Evolutionary conservation across 768 basidiomycete species (phyloP).

Genomic region (Clavulina sp.): DNA sequence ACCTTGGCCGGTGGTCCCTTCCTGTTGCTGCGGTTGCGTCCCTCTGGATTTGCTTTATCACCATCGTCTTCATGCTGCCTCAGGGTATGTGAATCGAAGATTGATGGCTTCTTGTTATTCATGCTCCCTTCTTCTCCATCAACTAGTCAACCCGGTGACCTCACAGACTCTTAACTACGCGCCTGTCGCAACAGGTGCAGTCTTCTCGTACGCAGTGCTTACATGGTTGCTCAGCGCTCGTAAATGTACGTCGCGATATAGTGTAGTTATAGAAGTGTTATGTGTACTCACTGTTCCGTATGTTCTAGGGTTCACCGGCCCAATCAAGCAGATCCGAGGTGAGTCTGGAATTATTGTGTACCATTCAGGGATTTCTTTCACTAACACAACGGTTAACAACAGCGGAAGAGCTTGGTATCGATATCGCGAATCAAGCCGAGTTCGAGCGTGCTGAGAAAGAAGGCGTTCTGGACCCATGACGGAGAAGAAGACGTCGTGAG

Average conservation of each 20-base stretch:
- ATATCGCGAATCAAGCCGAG: conserved; percentile 27
- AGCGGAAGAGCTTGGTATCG: conserved; percentile 35
- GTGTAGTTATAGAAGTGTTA: too few relatives aligned
- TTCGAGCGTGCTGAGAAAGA: conserved; percentile 13
- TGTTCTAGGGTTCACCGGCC: conserved; percentile 60
- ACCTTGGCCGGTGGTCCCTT: conserved; percentile 45
- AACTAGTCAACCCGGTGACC: conserved; percentile 50
- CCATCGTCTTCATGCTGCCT: conserved; percentile 57
- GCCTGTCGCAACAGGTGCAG: conserved; percentile 59
- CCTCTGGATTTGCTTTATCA: conserved; percentile 55
- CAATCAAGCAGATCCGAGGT: conserved; percentile 48
- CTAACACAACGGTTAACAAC: background rate
- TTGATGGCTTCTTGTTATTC: background rate
- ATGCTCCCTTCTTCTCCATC: background rate
- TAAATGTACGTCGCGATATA: too few relatives aligned
- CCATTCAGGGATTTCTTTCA: background rate
- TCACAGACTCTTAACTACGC: conserved; percentile 61
- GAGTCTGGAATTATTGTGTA: conserved; percentile 11
- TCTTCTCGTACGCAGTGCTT: conserved; percentile 42
- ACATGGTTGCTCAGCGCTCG: conserved; percentile 57
- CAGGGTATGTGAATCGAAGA: too few relatives aligned
- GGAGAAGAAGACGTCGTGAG: too few relatives aligned
- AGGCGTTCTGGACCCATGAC: conserved; percentile 7
- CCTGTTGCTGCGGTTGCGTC: conserved; percentile 39
- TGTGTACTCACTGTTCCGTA: too few relatives aligned